These are phyloP conservation scores for Psidium friedrichsthalianum DNA, from an alignment of 345 rosid species.

Conservation along the genomic window DNA sequence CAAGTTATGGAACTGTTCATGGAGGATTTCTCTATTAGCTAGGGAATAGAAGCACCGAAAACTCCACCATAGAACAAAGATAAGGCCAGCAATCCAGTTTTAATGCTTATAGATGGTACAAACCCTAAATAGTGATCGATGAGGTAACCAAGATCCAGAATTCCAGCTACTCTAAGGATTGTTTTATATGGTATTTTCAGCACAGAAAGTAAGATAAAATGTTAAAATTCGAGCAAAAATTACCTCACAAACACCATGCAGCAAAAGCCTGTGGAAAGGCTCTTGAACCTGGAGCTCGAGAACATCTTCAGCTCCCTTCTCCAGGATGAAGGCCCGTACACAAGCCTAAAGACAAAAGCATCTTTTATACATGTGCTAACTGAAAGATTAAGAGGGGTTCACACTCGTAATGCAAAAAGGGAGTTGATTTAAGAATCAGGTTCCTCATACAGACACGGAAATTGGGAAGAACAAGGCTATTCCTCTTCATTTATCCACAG, in stretches of 20 bases:
- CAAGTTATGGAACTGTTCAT: constrained; percentile 71
- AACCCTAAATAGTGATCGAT: background rate
- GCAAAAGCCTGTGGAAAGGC: constrained; percentile 77
- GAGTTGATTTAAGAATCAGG: background rate
- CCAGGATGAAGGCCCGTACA: constrained; percentile 49
- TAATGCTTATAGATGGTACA: background rate
- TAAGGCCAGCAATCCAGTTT: background rate
- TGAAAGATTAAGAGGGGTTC: background rate
- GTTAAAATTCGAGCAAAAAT: background rate
- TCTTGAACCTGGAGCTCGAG: constrained; percentile 71
- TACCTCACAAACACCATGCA: constrained; percentile 97
- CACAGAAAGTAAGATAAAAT: background rate
- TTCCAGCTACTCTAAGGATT: background rate
- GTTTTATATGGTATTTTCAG: background rate
- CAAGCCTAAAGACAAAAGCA: constrained; percentile 30
- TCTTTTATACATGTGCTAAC: background rate
- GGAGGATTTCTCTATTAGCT: background rate
- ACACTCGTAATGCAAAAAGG: background rate
- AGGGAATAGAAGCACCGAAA: background rate
- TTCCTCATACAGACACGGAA: background rate
- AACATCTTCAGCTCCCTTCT: constrained; percentile 38
- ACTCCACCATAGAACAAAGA: background rate
- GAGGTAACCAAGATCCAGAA: background rate
- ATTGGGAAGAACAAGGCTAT: background rate
- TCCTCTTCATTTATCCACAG: background rate